Evolutionary conservation across 192 early-diverging fungal genomes (phyloP), one percentile per base, ranked within the genome.

Genomic region (Paraglomus occultum): DNA sequence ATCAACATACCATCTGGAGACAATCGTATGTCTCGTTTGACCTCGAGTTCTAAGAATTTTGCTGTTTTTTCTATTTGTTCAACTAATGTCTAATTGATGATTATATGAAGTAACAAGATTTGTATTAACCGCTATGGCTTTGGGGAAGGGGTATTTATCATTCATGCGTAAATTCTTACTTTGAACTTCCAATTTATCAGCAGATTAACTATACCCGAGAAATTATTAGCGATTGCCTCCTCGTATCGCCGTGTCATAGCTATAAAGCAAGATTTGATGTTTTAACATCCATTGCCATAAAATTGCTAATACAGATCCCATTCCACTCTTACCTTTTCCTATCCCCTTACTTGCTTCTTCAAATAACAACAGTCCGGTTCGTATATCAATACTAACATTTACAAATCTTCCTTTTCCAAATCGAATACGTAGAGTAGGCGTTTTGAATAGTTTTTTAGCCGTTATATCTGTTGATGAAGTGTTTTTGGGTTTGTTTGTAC

Each of bases 361-460:
- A 38, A 66, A 51, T 18, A 66, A 17, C 17, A 66, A 40, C 17
- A 47, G 49, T 8, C 64, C 64, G 11, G 48, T 66, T 8, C 46
- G 47, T 44, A 51, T 51, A 38, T 66, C 64, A 12, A 66, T 18
- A 40, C 64, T 51, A n/a, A 66, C 51, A 18, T 23, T 39, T 10
- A 66, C 22, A 51, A 18, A 66, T 66, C 31, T 40, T 51, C 8
- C 20, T 12, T 12, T 38, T n/a, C 6, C 14, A 51, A 66, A 38
- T 45, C 49, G 18, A 51, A 66, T 31, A 8, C 64, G 64, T 8
- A 66, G 39, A 17, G 11, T 38, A 20, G 22, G 23, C 12, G 51
- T n/a, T 7, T 51, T 22, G 20, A 66, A 39, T n/a, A 40, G 51
- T 66, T 51, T 66, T 45, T 51, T 66, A 51, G 64, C 64, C 11